Evolutionary conservation across 768 basidiomycete species (phyloP).

Genomic region (Mycena venus): DNA sequence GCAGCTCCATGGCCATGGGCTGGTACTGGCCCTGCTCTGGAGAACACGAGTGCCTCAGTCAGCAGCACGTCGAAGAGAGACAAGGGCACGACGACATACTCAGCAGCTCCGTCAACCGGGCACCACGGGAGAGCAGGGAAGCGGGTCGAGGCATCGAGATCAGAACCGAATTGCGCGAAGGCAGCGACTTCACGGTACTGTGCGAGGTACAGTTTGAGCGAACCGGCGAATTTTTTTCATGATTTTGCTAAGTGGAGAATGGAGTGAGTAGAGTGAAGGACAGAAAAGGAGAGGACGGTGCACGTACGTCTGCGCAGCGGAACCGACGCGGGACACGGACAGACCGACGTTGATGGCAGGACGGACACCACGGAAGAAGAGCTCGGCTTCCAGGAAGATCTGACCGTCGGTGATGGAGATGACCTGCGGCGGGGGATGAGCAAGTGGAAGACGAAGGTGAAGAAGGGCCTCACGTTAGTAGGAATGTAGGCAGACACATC

Average conservation of each 20-base stretch:
- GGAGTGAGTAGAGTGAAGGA: constrained; percentile 11
- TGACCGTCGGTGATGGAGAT: constrained; percentile 99
- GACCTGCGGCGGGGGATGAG: constrained; percentile 66
- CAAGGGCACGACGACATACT: constrained; percentile 66
- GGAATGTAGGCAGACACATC: constrained; percentile 99
- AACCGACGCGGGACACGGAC: constrained; percentile 99
- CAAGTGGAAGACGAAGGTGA: neutral
- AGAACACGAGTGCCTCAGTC: constrained; percentile 28
- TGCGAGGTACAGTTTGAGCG: constrained; percentile 98
- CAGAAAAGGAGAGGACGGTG: neutral
- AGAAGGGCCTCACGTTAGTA: constrained; percentile 75
- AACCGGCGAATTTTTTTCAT: constrained; percentile 99
- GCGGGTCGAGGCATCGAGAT: constrained; percentile 98
- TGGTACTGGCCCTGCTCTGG: constrained; percentile 99
- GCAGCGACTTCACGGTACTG: constrained; percentile 99
- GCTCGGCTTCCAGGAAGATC: constrained; percentile 99
- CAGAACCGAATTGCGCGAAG: constrained; percentile 99
- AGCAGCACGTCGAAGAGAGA: constrained; percentile 20
- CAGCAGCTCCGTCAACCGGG: constrained; percentile 96
- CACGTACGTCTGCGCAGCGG: constrained; percentile 97
- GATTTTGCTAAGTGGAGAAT: constrained; percentile 74
- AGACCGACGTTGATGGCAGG: constrained; percentile 99
- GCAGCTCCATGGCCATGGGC: constrained; percentile 93
- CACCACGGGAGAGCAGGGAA: constrained; percentile 98
- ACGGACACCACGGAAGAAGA: constrained; percentile 99